Evolutionary conservation across 148 eudicot genomes (phyloP).

Genomic region (Dysphania ambrosioides): DNA sequence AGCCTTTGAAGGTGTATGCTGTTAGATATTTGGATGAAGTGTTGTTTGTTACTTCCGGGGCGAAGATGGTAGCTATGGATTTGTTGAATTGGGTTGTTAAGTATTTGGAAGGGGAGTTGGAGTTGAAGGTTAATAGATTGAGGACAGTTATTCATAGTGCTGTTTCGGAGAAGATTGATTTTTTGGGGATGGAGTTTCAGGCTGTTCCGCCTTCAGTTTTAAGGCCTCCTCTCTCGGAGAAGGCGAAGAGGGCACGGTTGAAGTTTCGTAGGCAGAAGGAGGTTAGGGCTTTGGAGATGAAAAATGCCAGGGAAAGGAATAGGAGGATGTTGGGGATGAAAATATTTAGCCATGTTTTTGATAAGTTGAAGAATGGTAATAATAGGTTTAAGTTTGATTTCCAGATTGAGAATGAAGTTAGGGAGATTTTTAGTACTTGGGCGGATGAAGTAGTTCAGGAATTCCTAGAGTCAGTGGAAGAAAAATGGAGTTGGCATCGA

Average conservation of each 20-base stretch:
- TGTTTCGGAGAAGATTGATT: slow-evolving; percentile 73
- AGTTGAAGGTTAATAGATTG: slow-evolving; percentile 54
- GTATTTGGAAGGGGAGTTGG: slow-evolving; percentile 57
- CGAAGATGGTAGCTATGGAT: slow-evolving; percentile 65
- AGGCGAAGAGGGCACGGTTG: slow-evolving; percentile 75
- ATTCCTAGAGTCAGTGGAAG: slow-evolving; percentile 62
- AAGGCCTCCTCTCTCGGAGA: slow-evolving; percentile 63
- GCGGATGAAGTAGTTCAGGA: slow-evolving; percentile 68
- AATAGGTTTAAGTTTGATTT: slow-evolving; percentile 57
- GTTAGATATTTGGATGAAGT: slow-evolving; percentile 91
- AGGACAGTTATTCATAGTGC: slow-evolving; percentile 78
- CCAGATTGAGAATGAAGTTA: slow-evolving; percentile 72
- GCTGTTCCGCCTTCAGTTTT: slow-evolving; percentile 80
- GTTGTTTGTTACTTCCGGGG: slow-evolving; percentile 64
- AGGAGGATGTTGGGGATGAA: slow-evolving; percentile 77
- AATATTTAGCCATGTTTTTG: slow-evolving; percentile 64
- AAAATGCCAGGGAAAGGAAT: slow-evolving; percentile 71
- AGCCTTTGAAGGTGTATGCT: slow-evolving; percentile 72
- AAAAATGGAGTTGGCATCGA: slow-evolving; percentile 62
- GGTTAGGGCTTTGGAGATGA: slow-evolving; percentile 59
- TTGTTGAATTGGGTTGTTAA: slow-evolving; percentile 56
- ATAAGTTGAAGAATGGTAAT: slow-evolving; percentile 56
- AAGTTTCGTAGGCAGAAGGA: slow-evolving; percentile 89
- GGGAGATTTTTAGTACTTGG: slow-evolving; percentile 66
- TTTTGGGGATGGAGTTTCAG: slow-evolving; percentile 86